Percentiles rank a stretch among this genome's conserved stretches.
phyloP scores from a whole-genome alignment of 352 stramenopile species.

The Phytopythium oedochilum region DNA sequence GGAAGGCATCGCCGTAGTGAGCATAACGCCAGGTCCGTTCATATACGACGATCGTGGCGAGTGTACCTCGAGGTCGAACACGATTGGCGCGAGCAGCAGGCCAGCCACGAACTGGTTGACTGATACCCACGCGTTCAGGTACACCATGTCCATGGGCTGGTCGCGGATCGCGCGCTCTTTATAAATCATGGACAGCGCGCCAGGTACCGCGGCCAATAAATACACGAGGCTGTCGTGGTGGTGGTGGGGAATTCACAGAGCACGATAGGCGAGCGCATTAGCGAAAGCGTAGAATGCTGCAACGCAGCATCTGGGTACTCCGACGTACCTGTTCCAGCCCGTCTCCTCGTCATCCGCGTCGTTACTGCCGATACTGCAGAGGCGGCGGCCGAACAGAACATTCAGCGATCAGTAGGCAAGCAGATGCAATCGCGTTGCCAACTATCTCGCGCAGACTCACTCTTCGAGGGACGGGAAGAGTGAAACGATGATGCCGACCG shows the following conservation, averaged over 20 bases:
- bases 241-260: neutral
- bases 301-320: no score
- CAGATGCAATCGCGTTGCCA: neutral
- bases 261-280: neutral
- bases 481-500: conserved; percentile 60
- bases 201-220: conserved; percentile 67
- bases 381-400: neutral
- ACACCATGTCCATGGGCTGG: conserved; percentile 85
- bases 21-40: neutral
- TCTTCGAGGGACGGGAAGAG: conserved; percentile 73
- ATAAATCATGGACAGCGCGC: conserved; percentile 82
- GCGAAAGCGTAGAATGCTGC: no score
- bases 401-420: neutral
- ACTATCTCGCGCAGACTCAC: conserved; percentile 24
- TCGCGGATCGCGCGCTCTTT: conserved; percentile 79
- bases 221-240: conserved; percentile 55
- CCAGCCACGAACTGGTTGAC: conserved; percentile 84
- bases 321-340: conserved; percentile 67
- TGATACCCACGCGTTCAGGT: conserved; percentile 84
- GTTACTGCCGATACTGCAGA: conserved; percentile 49
- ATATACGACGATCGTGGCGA: neutral
- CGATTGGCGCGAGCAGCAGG: conserved; percentile 72
- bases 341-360: conserved; percentile 66
- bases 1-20: neutral
- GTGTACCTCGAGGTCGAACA: conserved; percentile 70